A percentile compares a stretch with the other conserved stretches of the same genome.
Evolutionary conservation across 306 rosid species (phyloP).

Genomic region (Prunus mira): DNA sequence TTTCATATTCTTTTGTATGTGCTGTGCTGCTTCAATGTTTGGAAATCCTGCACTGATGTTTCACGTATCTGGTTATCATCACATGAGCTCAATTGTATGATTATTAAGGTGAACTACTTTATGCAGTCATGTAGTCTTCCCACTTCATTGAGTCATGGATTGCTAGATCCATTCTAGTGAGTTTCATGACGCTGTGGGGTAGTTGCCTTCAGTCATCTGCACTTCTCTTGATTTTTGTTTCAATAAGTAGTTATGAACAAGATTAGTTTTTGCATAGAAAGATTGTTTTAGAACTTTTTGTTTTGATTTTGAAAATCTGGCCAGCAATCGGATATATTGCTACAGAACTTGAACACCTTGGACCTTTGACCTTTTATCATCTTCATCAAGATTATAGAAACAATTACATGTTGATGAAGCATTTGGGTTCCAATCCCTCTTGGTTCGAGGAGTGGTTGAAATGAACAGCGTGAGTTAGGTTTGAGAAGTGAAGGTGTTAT

Average conservation of each 20-base stretch:
- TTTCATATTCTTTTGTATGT: neutral
- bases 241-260: neutral
- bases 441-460: neutral
- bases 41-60: neutral
- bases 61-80: neutral
- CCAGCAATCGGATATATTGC: neutral
- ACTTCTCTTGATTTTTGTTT: neutral
- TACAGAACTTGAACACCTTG: neutral
- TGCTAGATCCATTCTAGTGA: neutral
- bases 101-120: neutral
- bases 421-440: neutral
- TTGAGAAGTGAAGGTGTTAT: neutral
- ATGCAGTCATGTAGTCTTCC: neutral
- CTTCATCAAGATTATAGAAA: neutral
- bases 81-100: neutral
- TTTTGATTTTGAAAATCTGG: neutral
- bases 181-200: neutral
- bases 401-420: neutral
- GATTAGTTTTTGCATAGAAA: neutral
- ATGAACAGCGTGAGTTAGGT: neutral
- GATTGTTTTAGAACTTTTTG: neutral
- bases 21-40: neutral
- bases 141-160: neutral
- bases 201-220: neutral
- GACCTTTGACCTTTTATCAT: neutral